Evolutionary conservation across 768 basidiomycete genomes (phyloP).

Genomic region (Kwoniella sp.): DNA sequence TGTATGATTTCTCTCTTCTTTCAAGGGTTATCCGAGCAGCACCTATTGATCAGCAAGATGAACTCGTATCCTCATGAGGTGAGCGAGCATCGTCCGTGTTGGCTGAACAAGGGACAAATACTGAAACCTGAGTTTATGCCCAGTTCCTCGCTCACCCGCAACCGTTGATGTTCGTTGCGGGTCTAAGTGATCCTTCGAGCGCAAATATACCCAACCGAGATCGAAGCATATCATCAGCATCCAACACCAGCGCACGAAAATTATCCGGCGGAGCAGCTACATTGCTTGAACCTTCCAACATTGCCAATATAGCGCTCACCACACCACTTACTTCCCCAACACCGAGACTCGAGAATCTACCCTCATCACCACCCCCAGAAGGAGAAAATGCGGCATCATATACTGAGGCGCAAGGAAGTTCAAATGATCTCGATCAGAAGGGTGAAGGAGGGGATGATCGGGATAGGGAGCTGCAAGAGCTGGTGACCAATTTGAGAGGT

Average conservation of each 20-base stretch:
- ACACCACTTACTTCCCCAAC: slow-evolving; percentile 31
- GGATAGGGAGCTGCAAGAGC: slow-evolving; percentile 46
- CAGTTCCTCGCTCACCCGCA: slow-evolving; percentile 81
- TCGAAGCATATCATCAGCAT: slow-evolving; percentile 19
- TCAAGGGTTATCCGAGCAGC: neutral
- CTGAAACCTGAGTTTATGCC: neutral
- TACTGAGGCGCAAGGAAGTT: neutral
- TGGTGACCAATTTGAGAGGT: slow-evolving; percentile 37
- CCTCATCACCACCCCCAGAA: slow-evolving; percentile 8
- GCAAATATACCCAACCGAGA: slow-evolving; percentile 52
- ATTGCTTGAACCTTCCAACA: slow-evolving; percentile 17
- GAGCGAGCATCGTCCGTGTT: slow-evolving; percentile 3
- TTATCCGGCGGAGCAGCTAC: slow-evolving; percentile 14
- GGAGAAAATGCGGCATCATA: neutral
- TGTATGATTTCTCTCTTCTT: neutral
- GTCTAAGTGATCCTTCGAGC: slow-evolving; percentile 58
- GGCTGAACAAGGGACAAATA: neutral
- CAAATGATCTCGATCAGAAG: neutral
- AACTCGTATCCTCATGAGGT: slow-evolving; percentile 82
- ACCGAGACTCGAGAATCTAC: slow-evolving; percentile 8
- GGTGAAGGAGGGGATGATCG: slow-evolving; percentile 13
- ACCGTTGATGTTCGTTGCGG: slow-evolving; percentile 94
- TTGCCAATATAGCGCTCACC: slow-evolving; percentile 11
- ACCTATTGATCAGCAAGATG: slow-evolving; percentile 61
- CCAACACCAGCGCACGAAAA: slow-evolving; percentile 20